phyloP scores from a whole-genome alignment of 768 basidiomycete species.

The Pulveroboletus frians region DNA sequence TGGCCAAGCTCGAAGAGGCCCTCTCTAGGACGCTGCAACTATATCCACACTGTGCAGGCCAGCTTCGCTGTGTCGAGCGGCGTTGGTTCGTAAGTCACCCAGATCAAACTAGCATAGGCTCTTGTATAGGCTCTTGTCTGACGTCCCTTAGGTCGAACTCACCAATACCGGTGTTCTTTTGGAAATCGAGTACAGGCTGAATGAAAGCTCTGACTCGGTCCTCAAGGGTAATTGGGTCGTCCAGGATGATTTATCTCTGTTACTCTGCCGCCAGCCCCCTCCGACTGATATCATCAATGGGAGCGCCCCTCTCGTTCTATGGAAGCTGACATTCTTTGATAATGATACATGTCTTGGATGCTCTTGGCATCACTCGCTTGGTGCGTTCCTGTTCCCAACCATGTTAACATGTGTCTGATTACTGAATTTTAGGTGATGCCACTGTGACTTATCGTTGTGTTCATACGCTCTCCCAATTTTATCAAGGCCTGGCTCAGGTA shows the following conservation, averaged over 20 bases:
- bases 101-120: no score
- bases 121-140: neutral
- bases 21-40: constrained; percentile 12
- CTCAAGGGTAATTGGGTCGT: constrained; percentile 13
- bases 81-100: constrained; percentile 15
- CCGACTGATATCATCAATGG: constrained; percentile 1
- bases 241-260: constrained; percentile 9
- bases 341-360: constrained; percentile 22
- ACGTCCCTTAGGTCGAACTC: constrained; percentile 10
- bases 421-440: constrained; percentile 22
- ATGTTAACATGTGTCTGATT: neutral
- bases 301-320: constrained; percentile 10
- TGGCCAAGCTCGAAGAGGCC: constrained; percentile 5
- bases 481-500: constrained; percentile 13
- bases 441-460: constrained; percentile 17
- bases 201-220: neutral
- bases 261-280: constrained; percentile 4
- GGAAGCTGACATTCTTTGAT: constrained; percentile 21
- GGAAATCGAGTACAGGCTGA: constrained; percentile 3
- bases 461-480: constrained; percentile 22
- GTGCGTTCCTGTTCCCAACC: constrained; percentile 6
- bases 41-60: constrained; percentile 14
- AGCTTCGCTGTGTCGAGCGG: constrained; percentile 1
- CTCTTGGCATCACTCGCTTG: constrained; percentile 29
- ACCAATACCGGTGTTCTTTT: constrained; percentile 10